These are phyloP conservation scores for Botrytis elliptica DNA, from an alignment of 2,329 filamentous ascomycete species.

Conservation along the genomic window DNA sequence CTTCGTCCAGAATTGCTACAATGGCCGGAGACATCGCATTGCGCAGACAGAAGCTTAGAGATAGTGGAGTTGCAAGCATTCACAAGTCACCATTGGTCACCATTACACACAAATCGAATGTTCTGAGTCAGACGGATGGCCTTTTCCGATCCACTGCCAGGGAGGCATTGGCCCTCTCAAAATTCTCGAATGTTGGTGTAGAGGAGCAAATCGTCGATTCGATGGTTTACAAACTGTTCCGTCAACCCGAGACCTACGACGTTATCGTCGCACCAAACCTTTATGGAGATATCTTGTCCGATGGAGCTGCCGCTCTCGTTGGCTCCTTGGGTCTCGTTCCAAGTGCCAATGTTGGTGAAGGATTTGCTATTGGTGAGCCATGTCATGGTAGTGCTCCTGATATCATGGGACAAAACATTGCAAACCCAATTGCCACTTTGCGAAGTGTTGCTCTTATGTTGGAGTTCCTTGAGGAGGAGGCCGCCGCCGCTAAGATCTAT, in stretches of 20 bases:
- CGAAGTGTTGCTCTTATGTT: conserved; percentile 91
- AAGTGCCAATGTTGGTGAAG: conserved; percentile 89
- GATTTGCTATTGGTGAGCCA: conserved; percentile 94
- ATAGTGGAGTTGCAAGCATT: conserved; percentile 55
- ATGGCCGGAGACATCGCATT: conserved; percentile 96
- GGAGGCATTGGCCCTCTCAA: conserved; percentile 63
- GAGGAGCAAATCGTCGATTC: conserved; percentile 99
- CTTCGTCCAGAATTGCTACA: conserved; percentile 79
- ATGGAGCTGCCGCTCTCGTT: conserved; percentile 91
- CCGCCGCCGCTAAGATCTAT: conserved; percentile 86
- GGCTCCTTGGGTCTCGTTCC: conserved; percentile 90
- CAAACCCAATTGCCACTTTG: conserved; percentile 94
- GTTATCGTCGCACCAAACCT: conserved; percentile 97
- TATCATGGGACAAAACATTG: conserved; percentile 88
- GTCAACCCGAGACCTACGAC: conserved; percentile 91
- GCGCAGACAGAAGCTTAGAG: conserved; percentile 77
- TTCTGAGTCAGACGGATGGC: conserved; percentile 92
- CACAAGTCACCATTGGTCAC: conserved; percentile 77
- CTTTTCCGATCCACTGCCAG: conserved; percentile 84
- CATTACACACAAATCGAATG: conserved; percentile 98
- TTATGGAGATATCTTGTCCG: conserved; percentile 95
- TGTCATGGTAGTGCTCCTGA: conserved; percentile 96
- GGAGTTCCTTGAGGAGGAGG: conserved; percentile 86
- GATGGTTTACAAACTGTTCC: conserved; percentile 99
- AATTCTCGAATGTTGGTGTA: conserved; percentile 65